Evolutionary conservation across 2,329 filamentous ascomycete species (phyloP).

Genomic region (Sporothrix mexicana): DNA sequence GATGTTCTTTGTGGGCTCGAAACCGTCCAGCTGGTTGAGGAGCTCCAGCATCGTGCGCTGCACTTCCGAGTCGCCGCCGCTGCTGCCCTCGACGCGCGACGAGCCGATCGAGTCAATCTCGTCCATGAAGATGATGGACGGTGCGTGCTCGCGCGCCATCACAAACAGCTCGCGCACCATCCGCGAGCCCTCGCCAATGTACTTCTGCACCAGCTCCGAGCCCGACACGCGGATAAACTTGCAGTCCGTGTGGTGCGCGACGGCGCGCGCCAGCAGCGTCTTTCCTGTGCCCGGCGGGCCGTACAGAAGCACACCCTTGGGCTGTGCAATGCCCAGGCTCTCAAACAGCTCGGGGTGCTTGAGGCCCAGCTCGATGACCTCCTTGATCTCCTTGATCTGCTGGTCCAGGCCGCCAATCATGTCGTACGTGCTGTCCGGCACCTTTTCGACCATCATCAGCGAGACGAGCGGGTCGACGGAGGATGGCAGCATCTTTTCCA

Average conservation of each 20-base stretch:
- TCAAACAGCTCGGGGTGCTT: conserved; percentile 99
- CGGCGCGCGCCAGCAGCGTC: conserved; percentile 90
- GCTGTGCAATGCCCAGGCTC: conserved; percentile 97
- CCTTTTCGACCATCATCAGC: conserved; percentile 99
- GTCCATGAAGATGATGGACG: conserved; percentile 99
- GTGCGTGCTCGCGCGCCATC: conserved; percentile 97
- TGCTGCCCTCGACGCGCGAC: conserved; percentile 93
- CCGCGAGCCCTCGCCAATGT: conserved; percentile 95
- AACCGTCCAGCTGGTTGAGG: conserved; percentile 96
- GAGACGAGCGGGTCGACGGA: conserved; percentile 98
- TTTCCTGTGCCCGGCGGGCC: conserved; percentile 97
- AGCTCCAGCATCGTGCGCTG: conserved; percentile 98
- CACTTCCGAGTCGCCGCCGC: conserved; percentile 94
- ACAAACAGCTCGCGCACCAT: conserved; percentile 99
- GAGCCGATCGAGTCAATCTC: conserved; percentile 99
- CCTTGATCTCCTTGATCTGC: conserved; percentile 99
- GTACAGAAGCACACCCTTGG: conserved; percentile 95
- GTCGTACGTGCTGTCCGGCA: conserved; percentile 99
- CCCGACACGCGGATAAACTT: conserved; percentile 98
- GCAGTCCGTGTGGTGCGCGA: conserved; percentile 98
- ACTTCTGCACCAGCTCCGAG: conserved; percentile 97
- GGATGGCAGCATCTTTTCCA: conserved; percentile 97
- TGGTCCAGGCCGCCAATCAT: conserved; percentile 99
- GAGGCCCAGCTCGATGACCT: conserved; percentile 97
- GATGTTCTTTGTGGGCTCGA: conserved; percentile 99